Percentiles rank a stretch among this genome's conserved stretches.
These are phyloP conservation scores for Phialophora tarda DNA, from an alignment of 2,329 filamentous ascomycete genomes.

Conservation along the genomic window DNA sequence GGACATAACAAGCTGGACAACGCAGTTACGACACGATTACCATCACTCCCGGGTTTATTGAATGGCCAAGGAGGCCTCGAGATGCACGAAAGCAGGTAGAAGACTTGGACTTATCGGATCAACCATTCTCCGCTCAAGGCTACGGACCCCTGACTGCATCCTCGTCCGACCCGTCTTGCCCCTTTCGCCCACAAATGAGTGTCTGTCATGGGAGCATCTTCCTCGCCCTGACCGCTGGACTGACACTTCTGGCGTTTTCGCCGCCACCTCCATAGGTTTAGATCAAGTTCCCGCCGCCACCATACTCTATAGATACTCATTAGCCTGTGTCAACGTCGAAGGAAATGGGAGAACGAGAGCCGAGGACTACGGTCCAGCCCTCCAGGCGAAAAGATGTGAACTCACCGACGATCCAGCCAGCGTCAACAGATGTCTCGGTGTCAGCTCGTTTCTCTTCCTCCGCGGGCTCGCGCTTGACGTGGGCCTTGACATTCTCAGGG, in stretches of 20 bases:
- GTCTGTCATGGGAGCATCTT: not conserved
- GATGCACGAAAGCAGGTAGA: not conserved
- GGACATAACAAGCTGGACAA: not conserved
- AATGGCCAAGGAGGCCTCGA: not conserved
- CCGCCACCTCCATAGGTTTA: no score
- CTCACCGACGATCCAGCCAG: not conserved
- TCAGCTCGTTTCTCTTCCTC: slow-evolving; percentile 1
- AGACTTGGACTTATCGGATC: not conserved
- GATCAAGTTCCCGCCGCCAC: no score
- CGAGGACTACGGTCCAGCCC: no score
- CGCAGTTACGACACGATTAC: not conserved
- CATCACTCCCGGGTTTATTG: not conserved
- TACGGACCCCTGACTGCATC: not conserved
- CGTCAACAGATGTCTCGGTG: not conserved
- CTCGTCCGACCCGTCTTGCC: not conserved
- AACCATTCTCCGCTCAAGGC: not conserved
- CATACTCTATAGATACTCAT: no score
- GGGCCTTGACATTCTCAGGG: not conserved
- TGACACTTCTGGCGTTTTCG: not conserved
- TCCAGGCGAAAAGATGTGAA: no score
- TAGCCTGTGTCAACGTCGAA: no score
- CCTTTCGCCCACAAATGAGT: not conserved
- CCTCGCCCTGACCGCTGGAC: not conserved
- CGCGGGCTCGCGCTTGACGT: not conserved
- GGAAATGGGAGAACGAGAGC: no score